Evolutionary conservation across 1,139 yeast species (phyloP), one percentile per base, ranked within the genome.

Genomic region (Scheffersomyces segobiensis): DNA sequence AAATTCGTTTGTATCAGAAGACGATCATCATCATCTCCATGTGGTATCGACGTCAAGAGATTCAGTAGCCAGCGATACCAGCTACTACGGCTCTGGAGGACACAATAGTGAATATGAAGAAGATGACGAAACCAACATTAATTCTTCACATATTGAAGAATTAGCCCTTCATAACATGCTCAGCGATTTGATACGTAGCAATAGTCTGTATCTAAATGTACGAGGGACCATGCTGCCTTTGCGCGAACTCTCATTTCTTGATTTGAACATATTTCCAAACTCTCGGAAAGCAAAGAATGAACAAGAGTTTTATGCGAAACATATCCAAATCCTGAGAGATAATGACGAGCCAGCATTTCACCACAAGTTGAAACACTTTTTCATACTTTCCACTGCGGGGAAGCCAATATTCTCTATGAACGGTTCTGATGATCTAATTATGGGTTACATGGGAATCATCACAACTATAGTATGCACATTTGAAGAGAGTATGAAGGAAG

Each of bases 351-450:
- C 65, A 1, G 56, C 60, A 55, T 87, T 86, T 66, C 82, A 76
- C 58, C 62, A 64, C 51, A 82, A 78, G 53, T 73, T 80, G 55
- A 90, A 89, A 70, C 96, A 90, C 57, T 92, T 90, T 66, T 87
- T 93, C 63, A 86, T 95, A 6, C 78, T 95, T n/a, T 92, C 97
- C 0, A 77, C 88, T 2, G 97, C 98, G 0, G 99, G 99, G 0
- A 95, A 95, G 71, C 98, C 97, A 1, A 90, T 95, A 7, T 95
- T 89, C 71, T 85, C 96, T 1, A 79, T 89, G 79, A 83, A 88
- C 68, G 97, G 97, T 3, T 76, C 86, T 0, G 97, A 92, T 60
- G 88, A 86, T 54, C 74, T 87, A 26, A 79, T 89, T 0, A 77
- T 90, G 53, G 91, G 95, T 1, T 89, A 90, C 67, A 86, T 91